phyloP scores from a whole-genome alignment of 306 rosid genomes.

The Lupinus albus region DNA sequence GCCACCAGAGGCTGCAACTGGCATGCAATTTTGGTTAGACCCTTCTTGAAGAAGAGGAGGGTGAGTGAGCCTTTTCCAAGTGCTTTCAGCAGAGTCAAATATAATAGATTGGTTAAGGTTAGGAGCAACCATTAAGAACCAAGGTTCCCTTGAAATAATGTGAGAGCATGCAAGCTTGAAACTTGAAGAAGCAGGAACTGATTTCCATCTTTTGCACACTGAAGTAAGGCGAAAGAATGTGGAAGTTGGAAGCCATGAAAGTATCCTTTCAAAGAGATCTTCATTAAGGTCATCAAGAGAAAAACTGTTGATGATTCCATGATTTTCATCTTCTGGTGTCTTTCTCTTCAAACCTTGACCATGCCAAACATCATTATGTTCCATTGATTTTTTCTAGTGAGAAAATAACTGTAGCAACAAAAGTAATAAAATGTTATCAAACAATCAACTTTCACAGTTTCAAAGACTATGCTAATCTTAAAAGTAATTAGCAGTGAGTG shows the following conservation, averaged over 20 bases:
- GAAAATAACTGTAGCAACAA: slow-evolving; percentile 43
- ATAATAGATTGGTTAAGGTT: slow-evolving; percentile 57
- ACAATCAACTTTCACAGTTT: slow-evolving; percentile 16
- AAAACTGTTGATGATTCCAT: slow-evolving; percentile 39
- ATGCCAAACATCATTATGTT: slow-evolving; percentile 37
- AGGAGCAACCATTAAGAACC: slow-evolving; percentile 85
- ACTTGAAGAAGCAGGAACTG: slow-evolving; percentile 64
- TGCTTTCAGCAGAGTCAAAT: slow-evolving; percentile 68
- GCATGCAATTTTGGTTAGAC: slow-evolving; percentile 54
- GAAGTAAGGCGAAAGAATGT: slow-evolving; percentile 74
- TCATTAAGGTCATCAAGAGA: slow-evolving; percentile 74
- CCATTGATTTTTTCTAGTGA: slow-evolving; percentile 45
- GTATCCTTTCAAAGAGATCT: slow-evolving; percentile 78
- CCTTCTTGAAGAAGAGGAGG: slow-evolving; percentile 52
- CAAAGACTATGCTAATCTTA: slow-evolving; percentile 9
- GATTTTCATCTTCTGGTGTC: slow-evolving; percentile 42
- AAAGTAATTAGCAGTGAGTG: slow-evolving; percentile 5
- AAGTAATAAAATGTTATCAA: slow-evolving; percentile 35
- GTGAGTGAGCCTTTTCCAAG: slow-evolving; percentile 67
- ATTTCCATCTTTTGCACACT: slow-evolving; percentile 88
- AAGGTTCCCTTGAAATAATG: slow-evolving; percentile 69
- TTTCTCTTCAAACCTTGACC: slow-evolving; percentile 62
- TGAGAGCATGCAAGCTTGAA: slow-evolving; percentile 80
- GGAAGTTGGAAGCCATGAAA: slow-evolving; percentile 81
- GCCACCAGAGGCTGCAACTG: slow-evolving; percentile 80